Conservation (phyloP, 2,329 filamentous ascomycete species). For the Apiospora malaysiana region DNA sequence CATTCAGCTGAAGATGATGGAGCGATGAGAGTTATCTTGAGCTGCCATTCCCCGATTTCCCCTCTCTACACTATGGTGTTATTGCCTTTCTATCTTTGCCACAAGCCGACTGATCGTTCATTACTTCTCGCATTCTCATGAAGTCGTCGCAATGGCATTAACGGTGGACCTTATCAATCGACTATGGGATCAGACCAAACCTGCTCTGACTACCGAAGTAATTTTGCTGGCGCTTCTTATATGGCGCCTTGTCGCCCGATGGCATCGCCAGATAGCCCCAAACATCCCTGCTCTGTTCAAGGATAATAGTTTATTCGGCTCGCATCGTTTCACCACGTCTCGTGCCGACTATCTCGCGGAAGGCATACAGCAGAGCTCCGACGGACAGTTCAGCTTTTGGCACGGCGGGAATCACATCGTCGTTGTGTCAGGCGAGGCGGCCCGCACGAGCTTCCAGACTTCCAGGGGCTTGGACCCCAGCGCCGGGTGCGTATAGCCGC, state of each 20-base stretch:
- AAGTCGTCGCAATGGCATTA: background rate
- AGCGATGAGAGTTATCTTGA: too few species aligned
- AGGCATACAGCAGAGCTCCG: conserved; percentile 2
- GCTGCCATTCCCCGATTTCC: too few species aligned
- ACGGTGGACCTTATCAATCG: background rate
- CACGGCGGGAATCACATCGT: conserved; percentile 22
- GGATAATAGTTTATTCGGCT: conserved; percentile 11
- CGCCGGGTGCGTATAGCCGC: conserved; percentile 12
- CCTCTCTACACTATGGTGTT: too few species aligned
- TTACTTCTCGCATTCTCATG: too few species aligned
- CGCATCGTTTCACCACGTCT: conserved; percentile 2
- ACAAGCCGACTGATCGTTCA: too few species aligned
- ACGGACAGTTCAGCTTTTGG: conserved; percentile 23
- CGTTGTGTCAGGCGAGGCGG: conserved; percentile 20
- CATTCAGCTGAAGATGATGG: too few species aligned
- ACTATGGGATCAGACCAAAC: background rate
- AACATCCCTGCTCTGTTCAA: conserved; percentile 16
- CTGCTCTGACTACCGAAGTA: background rate
- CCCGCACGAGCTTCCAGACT: conserved; percentile 21
- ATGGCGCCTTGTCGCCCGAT: background rate
- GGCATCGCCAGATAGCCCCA: background rate
- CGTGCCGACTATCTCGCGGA: conserved; percentile 20
- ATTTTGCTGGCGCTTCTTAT: background rate
- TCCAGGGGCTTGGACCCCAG: conserved; percentile 13
- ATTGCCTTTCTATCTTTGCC: too few species aligned